Conservation (phyloP, 2,329 filamentous ascomycete genomes). For the Madurella fahalii region DNA sequence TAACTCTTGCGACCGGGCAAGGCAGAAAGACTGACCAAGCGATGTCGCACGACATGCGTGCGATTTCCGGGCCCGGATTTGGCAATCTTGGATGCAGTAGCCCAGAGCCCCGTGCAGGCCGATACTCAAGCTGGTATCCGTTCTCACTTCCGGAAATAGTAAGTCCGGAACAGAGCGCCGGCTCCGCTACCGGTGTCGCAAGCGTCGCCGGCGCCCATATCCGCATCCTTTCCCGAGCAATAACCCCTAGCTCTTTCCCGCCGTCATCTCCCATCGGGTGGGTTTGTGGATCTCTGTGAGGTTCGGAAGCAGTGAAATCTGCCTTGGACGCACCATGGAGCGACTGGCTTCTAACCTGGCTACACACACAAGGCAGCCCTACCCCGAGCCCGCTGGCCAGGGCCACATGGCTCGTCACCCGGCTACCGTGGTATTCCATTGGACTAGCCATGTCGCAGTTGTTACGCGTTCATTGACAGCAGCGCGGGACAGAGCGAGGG, state of each 20-base stretch:
- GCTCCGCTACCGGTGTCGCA: neutral
- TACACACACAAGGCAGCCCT: neutral
- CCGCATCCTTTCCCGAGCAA: neutral
- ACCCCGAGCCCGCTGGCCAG: neutral
- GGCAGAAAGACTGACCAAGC: slow-evolving; percentile 9
- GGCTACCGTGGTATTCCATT: neutral
- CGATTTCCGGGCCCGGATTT: slow-evolving; percentile 2
- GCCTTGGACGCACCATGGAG: neutral
- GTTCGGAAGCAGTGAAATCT: no score
- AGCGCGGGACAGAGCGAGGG: neutral
- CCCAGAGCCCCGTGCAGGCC: neutral
- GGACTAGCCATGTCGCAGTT: neutral
- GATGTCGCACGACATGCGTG: slow-evolving; percentile 18
- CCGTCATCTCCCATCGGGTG: neutral
- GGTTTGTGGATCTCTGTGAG: neutral
- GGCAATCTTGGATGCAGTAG: neutral
- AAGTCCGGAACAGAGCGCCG: neutral
- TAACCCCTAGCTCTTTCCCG: no score
- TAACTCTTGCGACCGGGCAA: slow-evolving; percentile 11
- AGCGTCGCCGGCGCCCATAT: neutral
- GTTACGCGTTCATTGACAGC: neutral
- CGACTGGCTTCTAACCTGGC: neutral
- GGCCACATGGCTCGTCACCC: neutral
- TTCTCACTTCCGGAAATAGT: neutral
- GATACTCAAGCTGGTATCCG: neutral